Percentiles rank a stretch among this genome's conserved stretches.
These are phyloP conservation scores for Saccharomyces pastorianus DNA, from an alignment of 1,139 yeast species.

Conservation along the genomic window DNA sequence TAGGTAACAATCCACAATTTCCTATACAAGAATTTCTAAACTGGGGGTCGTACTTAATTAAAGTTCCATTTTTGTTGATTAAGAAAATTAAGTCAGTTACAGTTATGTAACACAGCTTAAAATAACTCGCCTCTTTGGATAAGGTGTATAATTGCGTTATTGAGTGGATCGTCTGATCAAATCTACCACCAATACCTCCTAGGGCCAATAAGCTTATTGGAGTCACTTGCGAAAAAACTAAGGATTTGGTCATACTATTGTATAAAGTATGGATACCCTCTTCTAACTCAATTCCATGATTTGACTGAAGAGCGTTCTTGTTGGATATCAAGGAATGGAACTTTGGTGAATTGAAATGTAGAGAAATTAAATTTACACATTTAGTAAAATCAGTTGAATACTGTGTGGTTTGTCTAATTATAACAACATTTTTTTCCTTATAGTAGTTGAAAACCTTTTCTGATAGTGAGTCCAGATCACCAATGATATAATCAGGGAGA, in stretches of 20 bases:
- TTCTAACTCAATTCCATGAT: slow-evolving; percentile 28
- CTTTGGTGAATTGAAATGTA: slow-evolving; percentile 29
- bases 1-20: slow-evolving; percentile 71
- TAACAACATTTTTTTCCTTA: slow-evolving; percentile 37
- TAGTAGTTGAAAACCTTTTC: slow-evolving; percentile 47
- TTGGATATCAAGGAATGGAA: slow-evolving; percentile 12
- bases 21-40: slow-evolving; percentile 35
- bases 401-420: slow-evolving; percentile 59
- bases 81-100: slow-evolving; percentile 54
- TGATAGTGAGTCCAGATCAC: slow-evolving; percentile 76
- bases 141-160: slow-evolving; percentile 51
- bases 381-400: slow-evolving; percentile 78
- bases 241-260: slow-evolving; percentile 10
- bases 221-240: slow-evolving; percentile 8
- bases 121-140: slow-evolving; percentile 24
- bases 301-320: slow-evolving; percentile 11
- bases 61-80: slow-evolving; percentile 45
- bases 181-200: slow-evolving; percentile 86
- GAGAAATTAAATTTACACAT: slow-evolving; percentile 40
- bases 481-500: slow-evolving; percentile 67
- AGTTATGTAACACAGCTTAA: slow-evolving; percentile 32
- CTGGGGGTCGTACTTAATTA: slow-evolving; percentile 33
- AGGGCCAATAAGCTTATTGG: slow-evolving; percentile 35
- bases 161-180: slow-evolving; percentile 84
- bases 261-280: slow-evolving; percentile 39